Evolutionary conservation across 371 early-diverging fungal species (phyloP).

Genomic region (Mucor racemosus): DNA sequence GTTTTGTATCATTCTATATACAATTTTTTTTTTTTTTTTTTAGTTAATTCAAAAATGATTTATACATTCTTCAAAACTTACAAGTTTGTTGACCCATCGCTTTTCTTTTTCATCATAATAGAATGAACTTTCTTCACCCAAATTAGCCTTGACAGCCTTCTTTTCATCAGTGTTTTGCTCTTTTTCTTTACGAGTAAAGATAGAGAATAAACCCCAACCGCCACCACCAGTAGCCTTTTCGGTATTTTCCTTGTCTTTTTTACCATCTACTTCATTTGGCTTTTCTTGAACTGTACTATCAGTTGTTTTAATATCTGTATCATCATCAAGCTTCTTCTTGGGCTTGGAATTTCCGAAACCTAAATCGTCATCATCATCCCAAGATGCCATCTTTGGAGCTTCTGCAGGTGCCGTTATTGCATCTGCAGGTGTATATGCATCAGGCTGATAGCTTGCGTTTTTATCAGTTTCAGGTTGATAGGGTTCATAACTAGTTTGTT

Average conservation of each 20-base stretch:
- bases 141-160: slow-evolving; percentile 67
- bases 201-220: slow-evolving; percentile 59
- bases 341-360: slow-evolving; percentile 59
- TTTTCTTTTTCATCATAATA: slow-evolving; percentile 71
- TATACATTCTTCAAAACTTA: slow-evolving; percentile 19
- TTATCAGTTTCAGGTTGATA: slow-evolving; percentile 20
- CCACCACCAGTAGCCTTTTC: slow-evolving; percentile 26
- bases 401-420: slow-evolving; percentile 9
- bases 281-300: slow-evolving; percentile 14
- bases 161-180: slow-evolving; percentile 36
- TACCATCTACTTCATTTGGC: slow-evolving; percentile 26
- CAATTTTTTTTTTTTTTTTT: neutral
- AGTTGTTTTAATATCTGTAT: neutral
- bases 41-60: no score
- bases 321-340: slow-evolving; percentile 19
- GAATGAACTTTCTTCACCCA: slow-evolving; percentile 71
- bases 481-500: slow-evolving; percentile 6
- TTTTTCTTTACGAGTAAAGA: slow-evolving; percentile 53
- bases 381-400: slow-evolving; percentile 12
- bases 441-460: slow-evolving; percentile 23
- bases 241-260: slow-evolving; percentile 26
- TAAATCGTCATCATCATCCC: slow-evolving; percentile 55
- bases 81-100: slow-evolving; percentile 62
- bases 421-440: slow-evolving; percentile 21
- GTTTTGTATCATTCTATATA: slow-evolving; percentile 30